Evolutionary conservation across 2,329 filamentous ascomycete species (phyloP), one percentile per base, ranked within the genome.

Genomic region (Cladosporium sp.): DNA sequence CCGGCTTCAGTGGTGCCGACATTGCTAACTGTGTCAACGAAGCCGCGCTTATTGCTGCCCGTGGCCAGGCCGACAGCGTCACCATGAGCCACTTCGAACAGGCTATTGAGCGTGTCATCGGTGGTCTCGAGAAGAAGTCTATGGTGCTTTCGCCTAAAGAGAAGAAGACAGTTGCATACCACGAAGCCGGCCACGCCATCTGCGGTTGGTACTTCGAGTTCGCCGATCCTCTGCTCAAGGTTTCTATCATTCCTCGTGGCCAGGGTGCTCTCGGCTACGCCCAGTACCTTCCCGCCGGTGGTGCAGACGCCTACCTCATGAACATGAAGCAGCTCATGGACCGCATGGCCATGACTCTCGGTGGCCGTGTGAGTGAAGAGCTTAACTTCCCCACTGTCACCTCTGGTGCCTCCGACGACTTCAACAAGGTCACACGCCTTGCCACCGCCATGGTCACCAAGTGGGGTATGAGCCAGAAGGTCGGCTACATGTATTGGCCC

Each of bases 11-110:
- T 58, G 94, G 94, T 76, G 94, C 94, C 50, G 94, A 99, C 73
- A 99, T 99, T 75, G 92, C 94, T 72, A 99, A 99, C 75, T 96
- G 92, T 72, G 92, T 96, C 67, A 99, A 99, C 72, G 94, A 99
- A 80, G 94, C 94, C 65, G 94, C 94, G 58, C 80, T 99, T 49
- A 93, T 97, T 72, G 94, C 93, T 73, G 94, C 94, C 61, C 87
- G 94, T 72, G 82, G 82, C 65, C 89, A 89, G 62, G 92, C 92
- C 51, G 83, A 90, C 14, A 86, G 84, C 7, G 92, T 99, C 50
- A 84, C 84, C 64, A 92, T 99, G 87, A 81, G 79, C 49, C 93
- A 99, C 76, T 99, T 99, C 68, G 94, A 99, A 77, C 89, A 94
- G 75, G 94, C 94, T 49, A 97, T 99, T 67, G 94, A 99, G 79